Evolutionary conservation across 176 grass and related monocot genomes (phyloP).

Genomic region (Oryza punctata): DNA sequence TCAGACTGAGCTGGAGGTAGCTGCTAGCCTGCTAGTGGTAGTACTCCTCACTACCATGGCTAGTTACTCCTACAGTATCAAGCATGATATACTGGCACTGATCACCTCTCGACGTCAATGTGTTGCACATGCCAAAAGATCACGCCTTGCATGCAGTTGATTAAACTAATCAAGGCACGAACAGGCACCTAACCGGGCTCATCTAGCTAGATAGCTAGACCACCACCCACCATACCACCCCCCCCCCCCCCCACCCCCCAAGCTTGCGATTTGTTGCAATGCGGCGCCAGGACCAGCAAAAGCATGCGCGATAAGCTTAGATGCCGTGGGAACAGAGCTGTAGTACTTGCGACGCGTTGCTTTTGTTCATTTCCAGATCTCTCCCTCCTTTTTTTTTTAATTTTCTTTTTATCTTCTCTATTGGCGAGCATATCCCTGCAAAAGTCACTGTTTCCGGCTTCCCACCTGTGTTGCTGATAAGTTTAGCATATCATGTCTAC

Average conservation of each 20-base stretch:
- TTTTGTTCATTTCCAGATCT: neutral
- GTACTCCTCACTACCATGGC: too few species aligned
- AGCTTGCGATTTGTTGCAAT: neutral
- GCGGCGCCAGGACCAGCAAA: neutral
- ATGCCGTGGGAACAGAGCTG: neutral
- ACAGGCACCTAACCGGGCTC: neutral
- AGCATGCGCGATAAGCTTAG: neutral
- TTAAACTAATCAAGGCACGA: constrained; percentile 3
- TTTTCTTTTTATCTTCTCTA: neutral
- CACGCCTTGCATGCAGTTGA: constrained; percentile 34
- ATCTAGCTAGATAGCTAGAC: neutral
- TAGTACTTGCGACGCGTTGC: neutral
- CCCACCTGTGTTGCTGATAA: constrained; percentile 34
- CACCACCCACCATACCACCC: neutral
- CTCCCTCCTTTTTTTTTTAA: neutral
- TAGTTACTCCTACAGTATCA: neutral
- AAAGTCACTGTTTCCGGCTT: neutral
- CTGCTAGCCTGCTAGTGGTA: neutral
- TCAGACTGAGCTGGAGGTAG: constrained; percentile 7
- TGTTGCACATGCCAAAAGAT: constrained; percentile 37
- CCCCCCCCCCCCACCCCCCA: neutral
- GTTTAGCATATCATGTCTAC: constrained; percentile 44
- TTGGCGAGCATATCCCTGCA: constrained; percentile 10
- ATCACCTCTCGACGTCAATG: constrained; percentile 18
- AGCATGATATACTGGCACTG: neutral